Conservation (phyloP, 1,284 basidiomycete species). For the Cutaneotrichosporon dermatis region DNA sequence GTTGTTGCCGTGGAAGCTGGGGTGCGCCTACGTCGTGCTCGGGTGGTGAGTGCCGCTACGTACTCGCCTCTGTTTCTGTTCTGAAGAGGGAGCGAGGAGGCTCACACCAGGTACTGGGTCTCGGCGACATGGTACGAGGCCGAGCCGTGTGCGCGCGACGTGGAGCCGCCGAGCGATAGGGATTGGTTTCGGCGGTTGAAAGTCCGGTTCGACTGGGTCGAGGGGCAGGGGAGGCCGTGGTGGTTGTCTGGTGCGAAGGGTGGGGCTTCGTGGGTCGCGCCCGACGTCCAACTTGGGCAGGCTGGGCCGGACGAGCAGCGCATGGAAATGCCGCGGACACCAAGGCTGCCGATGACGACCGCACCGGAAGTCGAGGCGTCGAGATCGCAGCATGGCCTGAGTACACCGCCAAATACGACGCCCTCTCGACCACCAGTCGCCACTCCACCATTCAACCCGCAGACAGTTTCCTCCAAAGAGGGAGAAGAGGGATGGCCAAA, state of each 20-base stretch:
- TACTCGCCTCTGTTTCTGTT: too few species aligned
- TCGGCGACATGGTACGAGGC: slow-evolving; percentile 42
- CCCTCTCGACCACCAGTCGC: too few species aligned
- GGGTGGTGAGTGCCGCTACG: slow-evolving; percentile 34
- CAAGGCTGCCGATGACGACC: too few species aligned
- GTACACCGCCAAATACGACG: too few species aligned
- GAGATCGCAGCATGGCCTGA: too few species aligned
- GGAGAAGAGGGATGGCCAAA: too few species aligned
- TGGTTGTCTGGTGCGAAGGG: slow-evolving; percentile 21
- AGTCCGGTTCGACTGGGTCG: slow-evolving; percentile 44
- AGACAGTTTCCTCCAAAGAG: too few species aligned
- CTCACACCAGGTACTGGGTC: slow-evolving; percentile 38
- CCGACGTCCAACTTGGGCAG: too few species aligned
- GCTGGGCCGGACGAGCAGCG: background rate
- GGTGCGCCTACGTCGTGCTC: slow-evolving; percentile 36
- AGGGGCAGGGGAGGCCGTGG: slow-evolving; percentile 41
- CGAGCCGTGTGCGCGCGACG: slow-evolving; percentile 21
- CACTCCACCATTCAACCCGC: too few species aligned
- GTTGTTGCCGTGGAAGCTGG: slow-evolving; percentile 33
- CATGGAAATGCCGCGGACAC: too few species aligned
- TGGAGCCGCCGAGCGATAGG: slow-evolving; percentile 15
- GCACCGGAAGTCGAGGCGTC: background rate
- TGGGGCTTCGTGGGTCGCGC: background rate
- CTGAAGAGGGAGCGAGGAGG: background rate
- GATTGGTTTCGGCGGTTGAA: slow-evolving; percentile 38